phyloP scores from a whole-genome alignment of 169 alveolate genomes.

The Babesia ovis region DNA sequence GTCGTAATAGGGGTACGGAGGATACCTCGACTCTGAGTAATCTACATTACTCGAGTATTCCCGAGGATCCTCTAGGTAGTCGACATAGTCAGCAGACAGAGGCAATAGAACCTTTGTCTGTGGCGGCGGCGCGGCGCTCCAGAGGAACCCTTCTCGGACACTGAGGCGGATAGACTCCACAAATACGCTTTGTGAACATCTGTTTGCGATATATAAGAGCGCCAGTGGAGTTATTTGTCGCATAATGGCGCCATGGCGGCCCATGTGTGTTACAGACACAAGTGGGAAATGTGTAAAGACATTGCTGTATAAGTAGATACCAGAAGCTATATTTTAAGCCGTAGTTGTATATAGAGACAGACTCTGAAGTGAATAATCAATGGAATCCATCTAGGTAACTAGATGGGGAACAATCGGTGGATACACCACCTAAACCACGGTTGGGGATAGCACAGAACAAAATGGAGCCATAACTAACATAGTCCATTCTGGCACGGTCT shows the following conservation, averaged over 20 bases:
- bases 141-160: neutral
- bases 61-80: conserved; percentile 21
- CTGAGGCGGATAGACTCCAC: neutral
- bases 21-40: conserved; percentile 12
- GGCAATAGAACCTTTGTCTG: neutral
- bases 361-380: no score
- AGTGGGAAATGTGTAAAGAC: no score
- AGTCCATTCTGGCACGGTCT: no score
- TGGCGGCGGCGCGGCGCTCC: neutral
- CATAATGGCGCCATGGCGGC: neutral
- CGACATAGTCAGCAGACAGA: neutral
- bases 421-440: no score
- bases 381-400: no score
- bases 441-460: no score
- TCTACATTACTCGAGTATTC: neutral
- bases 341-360: no score
- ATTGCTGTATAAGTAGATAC: no score
- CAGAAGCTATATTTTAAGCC: no score
- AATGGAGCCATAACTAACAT: no score
- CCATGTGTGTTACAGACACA: neutral
- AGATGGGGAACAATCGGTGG: no score
- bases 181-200: neutral
- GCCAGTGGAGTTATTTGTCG: neutral
- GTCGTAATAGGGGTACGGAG: conserved; percentile 70
- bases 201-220: neutral